Evolutionary conservation across 2,329 filamentous ascomycete species (phyloP), one percentile per base, ranked within the genome.

Genomic region (Epichloe amarillans): DNA sequence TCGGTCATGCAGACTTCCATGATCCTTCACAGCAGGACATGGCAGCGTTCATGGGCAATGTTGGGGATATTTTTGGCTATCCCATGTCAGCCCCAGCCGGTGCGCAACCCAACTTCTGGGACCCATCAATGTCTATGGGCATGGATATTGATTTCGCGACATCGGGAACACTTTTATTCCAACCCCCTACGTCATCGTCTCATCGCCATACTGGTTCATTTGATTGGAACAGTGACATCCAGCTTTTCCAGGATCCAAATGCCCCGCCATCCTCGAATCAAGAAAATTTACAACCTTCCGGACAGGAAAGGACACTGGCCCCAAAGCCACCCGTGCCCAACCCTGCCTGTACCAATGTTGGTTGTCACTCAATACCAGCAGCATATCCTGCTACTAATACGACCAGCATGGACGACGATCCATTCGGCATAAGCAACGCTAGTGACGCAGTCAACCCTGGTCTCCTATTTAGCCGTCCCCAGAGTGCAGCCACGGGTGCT

Each of bases 71-170:
- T 63, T 82, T 82, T 60, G 70, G 69, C 26, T 81, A 79, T 59
- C 76, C 79, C 30, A 69, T 83, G 63, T 77, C 79, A n/a, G 77
- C 76, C 3, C 74, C 78, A 19, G 71, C 72, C 35, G 70, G 71
- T 3, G 70, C 70, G 3, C 69, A 75, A 1, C 64, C 68, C 3
- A 76, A 72, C 38, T 82, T 81, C 55, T 83, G 80, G 80, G 77
- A 80, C 53, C 67, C 72, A 3, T 72, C 75, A 48, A 59, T 66
- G 36, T 63, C 64, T 53, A 75, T 82, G 71, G 71, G 67, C 23
- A 80, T 83, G 75, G 78, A 82, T 51, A 64, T 83, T 49, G 79
- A 82, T 58, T 82, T 82, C 53, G 64, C 68, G 45, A 63, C 68
- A 17, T 64, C 72, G 19, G 67, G 66, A 19, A 60, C 66, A 19